Percentiles rank a stretch among this genome's conserved stretches.
These are phyloP conservation scores for Russula dissimulans DNA, from an alignment of 768 basidiomycete species.

Conservation along the genomic window DNA sequence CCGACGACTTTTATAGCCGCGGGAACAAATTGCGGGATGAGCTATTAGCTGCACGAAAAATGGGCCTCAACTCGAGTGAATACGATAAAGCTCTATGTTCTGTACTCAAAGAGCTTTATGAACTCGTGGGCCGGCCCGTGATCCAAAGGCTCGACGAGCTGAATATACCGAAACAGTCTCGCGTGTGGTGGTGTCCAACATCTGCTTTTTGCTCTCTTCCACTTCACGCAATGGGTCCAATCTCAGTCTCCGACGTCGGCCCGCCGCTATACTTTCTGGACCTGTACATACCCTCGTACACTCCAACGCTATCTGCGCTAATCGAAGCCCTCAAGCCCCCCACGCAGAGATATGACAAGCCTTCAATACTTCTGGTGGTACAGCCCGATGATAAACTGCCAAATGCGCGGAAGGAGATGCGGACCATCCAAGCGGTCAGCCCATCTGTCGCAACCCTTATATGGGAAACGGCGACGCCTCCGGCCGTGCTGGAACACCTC, in stretches of 20 bases:
- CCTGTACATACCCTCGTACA: neutral
- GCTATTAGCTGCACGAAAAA: neutral
- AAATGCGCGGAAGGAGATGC: neutral
- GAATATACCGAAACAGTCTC: neutral
- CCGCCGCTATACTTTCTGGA: neutral
- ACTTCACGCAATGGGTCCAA: slow-evolving; percentile 3
- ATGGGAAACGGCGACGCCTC: neutral
- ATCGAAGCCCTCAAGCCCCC: neutral
- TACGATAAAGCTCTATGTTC: neutral
- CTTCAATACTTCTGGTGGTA: neutral
- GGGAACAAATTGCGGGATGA: slow-evolving; percentile 32
- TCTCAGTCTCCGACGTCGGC: neutral
- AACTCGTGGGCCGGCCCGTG: neutral
- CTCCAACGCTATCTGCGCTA: neutral
- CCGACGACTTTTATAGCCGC: slow-evolving; percentile 26
- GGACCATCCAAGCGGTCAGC: neutral
- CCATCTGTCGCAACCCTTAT: neutral
- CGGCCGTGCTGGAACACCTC: neutral
- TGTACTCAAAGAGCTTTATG: neutral
- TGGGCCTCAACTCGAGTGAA: neutral
- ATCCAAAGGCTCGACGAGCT: neutral
- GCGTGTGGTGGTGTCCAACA: neutral
- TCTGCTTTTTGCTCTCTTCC: neutral
- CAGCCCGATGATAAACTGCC: neutral
- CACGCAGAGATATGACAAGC: neutral